phyloP scores from a whole-genome alignment of 371 early-diverging fungal species.

The Sporodiniella umbellata region DNA sequence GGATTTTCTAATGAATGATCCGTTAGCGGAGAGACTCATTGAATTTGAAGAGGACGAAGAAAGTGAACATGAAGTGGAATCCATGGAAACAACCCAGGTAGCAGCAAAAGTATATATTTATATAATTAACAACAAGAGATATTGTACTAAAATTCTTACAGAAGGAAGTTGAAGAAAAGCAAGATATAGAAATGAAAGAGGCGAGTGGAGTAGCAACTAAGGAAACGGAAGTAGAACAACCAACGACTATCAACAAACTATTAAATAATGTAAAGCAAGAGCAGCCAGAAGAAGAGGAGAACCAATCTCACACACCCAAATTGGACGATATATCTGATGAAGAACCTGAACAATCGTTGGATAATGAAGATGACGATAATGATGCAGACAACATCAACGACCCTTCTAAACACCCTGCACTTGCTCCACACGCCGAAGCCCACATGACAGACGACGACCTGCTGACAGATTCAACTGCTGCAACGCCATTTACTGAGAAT shows the following conservation, averaged over 20 bases:
- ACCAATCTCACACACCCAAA: conserved; percentile 40
- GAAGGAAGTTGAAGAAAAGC: neutral
- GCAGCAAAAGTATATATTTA: too few relatives aligned
- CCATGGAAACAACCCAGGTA: conserved; percentile 9
- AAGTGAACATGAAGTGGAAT: conserved; percentile 16
- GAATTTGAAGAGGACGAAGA: conserved; percentile 46
- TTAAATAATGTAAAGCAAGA: conserved; percentile 10
- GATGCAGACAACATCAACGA: conserved; percentile 33
- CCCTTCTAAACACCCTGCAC: conserved; percentile 41
- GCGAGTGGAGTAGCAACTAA: neutral
- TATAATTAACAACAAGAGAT: too few relatives aligned
- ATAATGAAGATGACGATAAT: conserved; percentile 29
- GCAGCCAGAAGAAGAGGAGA: conserved; percentile 23
- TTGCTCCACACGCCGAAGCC: conserved; percentile 41
- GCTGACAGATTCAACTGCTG: conserved; percentile 23
- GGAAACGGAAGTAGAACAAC: neutral
- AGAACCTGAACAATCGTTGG: conserved; percentile 17
- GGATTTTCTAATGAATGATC: too few relatives aligned
- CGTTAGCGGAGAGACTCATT: conserved; percentile 43
- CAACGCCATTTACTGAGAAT: conserved; percentile 14
- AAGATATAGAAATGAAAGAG: neutral
- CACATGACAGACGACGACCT: conserved; percentile 29
- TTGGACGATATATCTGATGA: conserved; percentile 47
- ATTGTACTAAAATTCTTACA: neutral
- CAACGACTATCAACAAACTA: neutral